A percentile compares a stretch with the other conserved stretches of the same genome.
phyloP scores from a whole-genome alignment of 306 rosid species.

The Prunus armeniaca region DNA sequence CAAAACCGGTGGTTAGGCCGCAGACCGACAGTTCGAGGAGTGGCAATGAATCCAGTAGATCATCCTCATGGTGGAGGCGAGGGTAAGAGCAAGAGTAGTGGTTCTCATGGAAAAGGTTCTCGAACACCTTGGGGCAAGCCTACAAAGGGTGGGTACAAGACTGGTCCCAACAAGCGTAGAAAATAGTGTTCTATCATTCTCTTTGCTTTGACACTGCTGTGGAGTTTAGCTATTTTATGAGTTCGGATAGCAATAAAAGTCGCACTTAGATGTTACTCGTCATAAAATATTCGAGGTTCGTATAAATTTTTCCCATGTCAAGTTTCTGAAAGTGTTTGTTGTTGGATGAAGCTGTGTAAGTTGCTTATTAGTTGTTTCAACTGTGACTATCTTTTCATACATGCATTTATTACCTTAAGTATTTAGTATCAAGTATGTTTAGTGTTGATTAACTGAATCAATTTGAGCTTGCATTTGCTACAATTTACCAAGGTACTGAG shows the following conservation, averaged over 20 bases:
- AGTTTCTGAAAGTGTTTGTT: neutral
- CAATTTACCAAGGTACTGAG: neutral
- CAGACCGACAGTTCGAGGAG: constrained; percentile 77
- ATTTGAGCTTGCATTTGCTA: neutral
- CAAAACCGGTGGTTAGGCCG: constrained; percentile 77
- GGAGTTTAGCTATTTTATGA: constrained; percentile 1
- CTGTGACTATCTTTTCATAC: neutral
- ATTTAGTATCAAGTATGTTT: neutral
- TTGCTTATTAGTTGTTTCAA: neutral
- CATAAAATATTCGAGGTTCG: neutral
- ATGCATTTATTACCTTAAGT: neutral
- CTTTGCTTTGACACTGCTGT: neutral
- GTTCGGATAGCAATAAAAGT: neutral
- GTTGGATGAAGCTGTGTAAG: neutral
- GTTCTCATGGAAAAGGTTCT: constrained; percentile 47
- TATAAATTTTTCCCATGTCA: neutral
- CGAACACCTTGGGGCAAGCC: constrained; percentile 90
- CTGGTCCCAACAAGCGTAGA: constrained; percentile 66
- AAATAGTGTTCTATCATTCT: constrained; percentile 26
- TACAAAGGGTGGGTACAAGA: constrained; percentile 72
- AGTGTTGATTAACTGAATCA: neutral
- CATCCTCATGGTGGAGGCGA: constrained; percentile 96
- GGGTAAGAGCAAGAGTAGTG: constrained; percentile 80
- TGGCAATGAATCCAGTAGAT: constrained; percentile 86
- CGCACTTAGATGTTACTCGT: neutral